Conservation (phyloP, 1,284 basidiomycete genomes). For the Apiotrichum sp. region DNA sequence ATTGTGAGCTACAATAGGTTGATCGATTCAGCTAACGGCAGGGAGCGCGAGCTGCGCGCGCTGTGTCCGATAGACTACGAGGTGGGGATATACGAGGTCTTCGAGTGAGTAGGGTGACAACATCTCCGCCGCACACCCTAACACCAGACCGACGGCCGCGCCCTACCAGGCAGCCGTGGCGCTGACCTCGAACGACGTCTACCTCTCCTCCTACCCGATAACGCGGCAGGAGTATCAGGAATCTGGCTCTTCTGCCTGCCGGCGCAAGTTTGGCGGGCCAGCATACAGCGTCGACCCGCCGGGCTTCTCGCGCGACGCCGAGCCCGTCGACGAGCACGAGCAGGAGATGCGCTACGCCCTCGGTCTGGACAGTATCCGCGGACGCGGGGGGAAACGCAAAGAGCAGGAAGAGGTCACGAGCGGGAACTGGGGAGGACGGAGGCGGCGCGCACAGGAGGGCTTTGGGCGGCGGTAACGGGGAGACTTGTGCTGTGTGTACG, state of each 20-base stretch:
- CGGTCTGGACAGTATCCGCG: slow-evolving; percentile 34
- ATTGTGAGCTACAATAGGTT: slow-evolving; percentile 50
- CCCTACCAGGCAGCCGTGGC: slow-evolving; percentile 62
- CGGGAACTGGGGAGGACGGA: slow-evolving; percentile 42
- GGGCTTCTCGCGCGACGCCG: slow-evolving; percentile 23
- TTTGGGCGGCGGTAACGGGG: neutral
- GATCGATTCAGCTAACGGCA: slow-evolving; percentile 20
- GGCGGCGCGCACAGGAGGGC: slow-evolving; percentile 25
- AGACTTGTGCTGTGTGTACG: too few relatives aligned
- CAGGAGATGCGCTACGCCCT: slow-evolving; percentile 37
- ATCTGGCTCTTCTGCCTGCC: slow-evolving; percentile 64
- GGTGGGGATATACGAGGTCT: slow-evolving; percentile 62
- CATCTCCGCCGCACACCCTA: neutral
- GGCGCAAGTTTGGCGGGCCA: slow-evolving; percentile 46
- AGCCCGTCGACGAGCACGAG: slow-evolving; percentile 36
- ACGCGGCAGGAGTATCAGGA: slow-evolving; percentile 77
- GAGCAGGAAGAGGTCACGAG: slow-evolving; percentile 41
- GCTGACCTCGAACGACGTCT: slow-evolving; percentile 55
- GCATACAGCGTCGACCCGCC: slow-evolving; percentile 37
- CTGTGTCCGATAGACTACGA: slow-evolving; percentile 71
- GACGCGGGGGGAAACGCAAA: slow-evolving; percentile 16
- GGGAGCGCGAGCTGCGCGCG: slow-evolving; percentile 61
- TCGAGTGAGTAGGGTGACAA: slow-evolving; percentile 56
- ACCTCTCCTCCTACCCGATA: slow-evolving; percentile 55
- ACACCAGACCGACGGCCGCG: slow-evolving; percentile 62